These are phyloP conservation scores for Conringia planisiliqua DNA, from an alignment of 345 rosid genomes.

Conservation along the genomic window DNA sequence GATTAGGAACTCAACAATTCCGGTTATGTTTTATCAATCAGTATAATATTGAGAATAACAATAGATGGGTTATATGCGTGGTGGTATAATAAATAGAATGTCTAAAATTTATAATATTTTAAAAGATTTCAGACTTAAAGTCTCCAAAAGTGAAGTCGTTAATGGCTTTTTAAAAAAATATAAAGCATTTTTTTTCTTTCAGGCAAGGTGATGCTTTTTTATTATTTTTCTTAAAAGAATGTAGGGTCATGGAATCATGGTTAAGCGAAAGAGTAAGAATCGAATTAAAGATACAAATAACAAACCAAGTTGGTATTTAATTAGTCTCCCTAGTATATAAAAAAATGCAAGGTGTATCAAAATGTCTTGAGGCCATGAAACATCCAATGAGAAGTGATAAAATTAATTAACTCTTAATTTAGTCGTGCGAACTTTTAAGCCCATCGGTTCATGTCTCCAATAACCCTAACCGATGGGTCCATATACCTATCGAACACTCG, in stretches of 20 bases:
- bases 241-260: conserved; percentile 18
- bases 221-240: neutral
- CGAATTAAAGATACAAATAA: neutral
- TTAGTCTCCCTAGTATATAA: neutral
- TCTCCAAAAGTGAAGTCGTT: neutral
- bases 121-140: neutral
- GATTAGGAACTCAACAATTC: too few relatives aligned
- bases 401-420: conserved; percentile 7
- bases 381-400: conserved; percentile 28
- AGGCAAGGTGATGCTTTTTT: neutral
- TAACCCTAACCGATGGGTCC: conserved; percentile 31
- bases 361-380: conserved; percentile 21
- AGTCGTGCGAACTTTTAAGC: conserved; percentile 36
- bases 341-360: conserved; percentile 15
- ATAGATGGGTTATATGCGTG: neutral
- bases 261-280: conserved; percentile 4
- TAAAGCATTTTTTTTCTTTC: neutral
- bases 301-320: conserved; percentile 14
- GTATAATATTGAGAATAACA: too few relatives aligned
- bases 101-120: neutral
- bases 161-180: neutral
- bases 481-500: conserved; percentile 13
- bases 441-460: conserved; percentile 36
- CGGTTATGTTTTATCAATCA: too few relatives aligned
- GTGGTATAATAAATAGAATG: neutral